A percentile compares a stretch with the other conserved stretches of the same genome.
Conservation (phyloP, 2,329 filamentous ascomycete genomes). For the Aspergillus fructus region DNA sequence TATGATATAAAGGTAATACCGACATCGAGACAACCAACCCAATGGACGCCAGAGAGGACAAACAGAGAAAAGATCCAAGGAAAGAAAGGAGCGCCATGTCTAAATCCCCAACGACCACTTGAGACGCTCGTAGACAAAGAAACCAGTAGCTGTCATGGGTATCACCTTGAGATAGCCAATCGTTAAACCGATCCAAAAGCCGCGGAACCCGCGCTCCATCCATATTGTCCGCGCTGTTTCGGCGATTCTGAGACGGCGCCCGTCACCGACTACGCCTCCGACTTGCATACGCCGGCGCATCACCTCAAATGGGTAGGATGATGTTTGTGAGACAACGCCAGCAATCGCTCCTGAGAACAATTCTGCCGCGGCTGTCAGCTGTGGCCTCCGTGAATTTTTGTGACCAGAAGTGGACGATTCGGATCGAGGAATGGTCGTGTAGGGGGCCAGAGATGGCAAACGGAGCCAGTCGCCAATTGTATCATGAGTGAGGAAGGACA, state of each 20-base stretch:
- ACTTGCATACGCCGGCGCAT: conserved; percentile 94
- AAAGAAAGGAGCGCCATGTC: conserved; percentile 11
- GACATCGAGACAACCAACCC: conserved; percentile 18
- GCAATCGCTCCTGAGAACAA: conserved; percentile 80
- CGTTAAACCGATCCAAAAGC: conserved; percentile 89
- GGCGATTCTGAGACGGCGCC: conserved; percentile 70
- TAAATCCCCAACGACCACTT: conserved; percentile 67
- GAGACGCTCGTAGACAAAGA: conserved; percentile 66
- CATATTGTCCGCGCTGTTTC: conserved; percentile 78
- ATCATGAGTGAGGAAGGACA: conserved; percentile 95
- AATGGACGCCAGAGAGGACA: background rate
- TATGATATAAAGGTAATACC: conserved; percentile 12
- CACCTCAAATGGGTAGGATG: conserved; percentile 91
- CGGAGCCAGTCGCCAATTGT: conserved; percentile 82
- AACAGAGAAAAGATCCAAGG: conserved; percentile 2
- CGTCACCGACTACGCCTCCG: conserved; percentile 88
- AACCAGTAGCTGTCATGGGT: conserved; percentile 77
- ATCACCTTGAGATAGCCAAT: conserved; percentile 96
- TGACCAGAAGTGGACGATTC: conserved; percentile 33
- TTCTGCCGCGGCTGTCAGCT: conserved; percentile 82
- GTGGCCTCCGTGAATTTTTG: conserved; percentile 58
- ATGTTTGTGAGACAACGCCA: conserved; percentile 84
- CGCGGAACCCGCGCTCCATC: conserved; percentile 70
- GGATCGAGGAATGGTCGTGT: conserved; percentile 72
- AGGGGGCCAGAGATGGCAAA: conserved; percentile 62